Evolutionary conservation across 768 basidiomycete genomes (phyloP).

Genomic region (Cyclocybe aegerita): DNA sequence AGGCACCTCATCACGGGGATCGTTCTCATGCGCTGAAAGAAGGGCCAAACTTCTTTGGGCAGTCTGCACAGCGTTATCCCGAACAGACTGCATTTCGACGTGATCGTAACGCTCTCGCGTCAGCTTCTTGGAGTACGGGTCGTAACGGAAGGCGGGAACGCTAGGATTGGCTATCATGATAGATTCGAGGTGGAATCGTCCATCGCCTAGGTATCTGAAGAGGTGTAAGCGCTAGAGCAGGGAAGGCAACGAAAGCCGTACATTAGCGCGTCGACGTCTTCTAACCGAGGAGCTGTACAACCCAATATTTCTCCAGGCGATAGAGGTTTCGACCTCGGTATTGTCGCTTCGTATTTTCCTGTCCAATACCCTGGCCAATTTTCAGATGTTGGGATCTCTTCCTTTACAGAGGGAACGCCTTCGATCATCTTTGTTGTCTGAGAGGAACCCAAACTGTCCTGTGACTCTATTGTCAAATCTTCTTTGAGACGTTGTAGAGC

Average conservation of each 20-base stretch:
- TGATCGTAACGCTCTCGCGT: constrained; percentile 93
- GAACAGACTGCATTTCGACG: constrained; percentile 74
- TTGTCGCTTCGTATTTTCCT: constrained; percentile 69
- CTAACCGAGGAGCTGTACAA: constrained; percentile 87
- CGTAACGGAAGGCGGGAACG: constrained; percentile 95
- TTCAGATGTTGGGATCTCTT: constrained; percentile 6
- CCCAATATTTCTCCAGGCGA: constrained; percentile 97
- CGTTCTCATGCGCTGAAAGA: background rate
- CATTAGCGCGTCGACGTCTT: constrained; percentile 87
- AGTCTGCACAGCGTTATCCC: constrained; percentile 72
- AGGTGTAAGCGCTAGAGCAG: background rate
- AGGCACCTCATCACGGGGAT: constrained; percentile 11
- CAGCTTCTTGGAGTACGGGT: constrained; percentile 97
- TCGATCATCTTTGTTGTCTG: constrained; percentile 4
- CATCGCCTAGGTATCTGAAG: constrained; percentile 91
- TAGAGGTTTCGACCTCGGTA: constrained; percentile 88
- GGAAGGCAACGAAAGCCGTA: constrained; percentile 37
- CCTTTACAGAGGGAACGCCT: background rate
- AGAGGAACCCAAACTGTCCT: constrained; percentile 16
- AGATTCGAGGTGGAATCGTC: constrained; percentile 96
- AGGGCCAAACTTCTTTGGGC: constrained; percentile 64
- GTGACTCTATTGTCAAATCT: constrained; percentile 54
- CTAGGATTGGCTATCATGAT: constrained; percentile 99
- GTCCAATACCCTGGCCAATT: constrained; percentile 36
- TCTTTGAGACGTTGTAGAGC: constrained; percentile 87